Evolutionary conservation across 2,329 filamentous ascomycete species (phyloP).

Genomic region (Truncatella angustata): DNA sequence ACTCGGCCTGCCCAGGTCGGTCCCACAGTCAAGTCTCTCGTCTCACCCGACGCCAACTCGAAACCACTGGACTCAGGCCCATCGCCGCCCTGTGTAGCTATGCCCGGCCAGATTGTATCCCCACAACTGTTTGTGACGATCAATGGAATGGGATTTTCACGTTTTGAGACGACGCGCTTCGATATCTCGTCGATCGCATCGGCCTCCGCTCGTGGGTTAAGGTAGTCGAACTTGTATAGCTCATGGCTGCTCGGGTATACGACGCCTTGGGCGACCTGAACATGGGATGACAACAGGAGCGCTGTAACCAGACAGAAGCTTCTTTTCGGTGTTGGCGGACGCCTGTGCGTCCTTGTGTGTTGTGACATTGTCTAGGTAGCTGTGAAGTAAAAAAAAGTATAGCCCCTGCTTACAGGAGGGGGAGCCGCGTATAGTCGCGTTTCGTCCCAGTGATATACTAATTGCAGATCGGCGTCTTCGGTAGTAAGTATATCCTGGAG

Average conservation of each 20-base stretch:
- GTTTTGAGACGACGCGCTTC: slow-evolving; percentile 23
- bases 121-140: slow-evolving; percentile 70
- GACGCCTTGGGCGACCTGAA: slow-evolving; percentile 16
- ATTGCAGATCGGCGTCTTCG: no score
- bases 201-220: slow-evolving; percentile 16
- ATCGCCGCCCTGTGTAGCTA: slow-evolving; percentile 69
- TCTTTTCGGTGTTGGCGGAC: background rate
- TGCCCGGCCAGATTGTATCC: slow-evolving; percentile 72
- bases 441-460: no score
- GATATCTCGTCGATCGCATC: slow-evolving; percentile 14
- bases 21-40: slow-evolving; percentile 62
- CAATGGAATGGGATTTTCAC: slow-evolving; percentile 48
- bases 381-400: background rate
- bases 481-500: no score
- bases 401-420: no score
- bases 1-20: slow-evolving; percentile 77
- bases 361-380: slow-evolving; percentile 15
- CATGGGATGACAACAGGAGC: slow-evolving; percentile 17
- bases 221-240: slow-evolving; percentile 28
- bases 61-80: slow-evolving; percentile 69
- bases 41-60: slow-evolving; percentile 57
- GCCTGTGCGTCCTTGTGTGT: background rate
- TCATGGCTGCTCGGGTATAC: slow-evolving; percentile 29
- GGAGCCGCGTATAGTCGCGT: no score
- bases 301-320: slow-evolving; percentile 8